Base-by-base conservation (phyloP, 176 grass and related monocot genomes). In the Carex cristatella region DNA sequence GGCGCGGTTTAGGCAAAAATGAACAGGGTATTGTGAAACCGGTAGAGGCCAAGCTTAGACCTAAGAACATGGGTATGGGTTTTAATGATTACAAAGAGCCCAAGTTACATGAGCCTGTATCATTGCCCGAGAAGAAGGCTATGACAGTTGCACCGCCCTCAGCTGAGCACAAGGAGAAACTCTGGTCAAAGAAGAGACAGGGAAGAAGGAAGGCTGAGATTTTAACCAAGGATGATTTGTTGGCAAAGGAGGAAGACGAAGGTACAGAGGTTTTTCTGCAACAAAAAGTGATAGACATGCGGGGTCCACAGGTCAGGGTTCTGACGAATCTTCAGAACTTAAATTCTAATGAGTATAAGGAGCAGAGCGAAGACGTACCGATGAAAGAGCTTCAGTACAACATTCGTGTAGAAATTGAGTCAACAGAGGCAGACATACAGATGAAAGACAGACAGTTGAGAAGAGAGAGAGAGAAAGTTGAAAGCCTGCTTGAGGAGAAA, bases 1-100 rank as follows among this genome's bases (percentile, higher is more conserved):
- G 90, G 3, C 33, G 65, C 53, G 90, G 90, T 40, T 89, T 97
- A 84, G 92, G 92, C 18, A 90, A 92, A 87, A 83, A 97, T 33
- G 76, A 85, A 9, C 92, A 97, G 65, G 94, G 94, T 42, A 92
- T 97, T 76, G 42, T 82, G 27, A 54, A 80, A 5, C 86, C 90
- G 1, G 51, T 97, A 14, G 88, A 89, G 35, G 18, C 55, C 19
- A 54, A 59, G 27, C 8, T 84, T 2, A 81, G 88, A 7, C 90
- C 86, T 31, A 84, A 81, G 79, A 83, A 86, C 62, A 80, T 65
- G 57, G 88, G 92, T 57, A 64, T 97, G 7, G 90, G 94, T 73
- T 71, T 69, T 42, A 91, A 88, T 15, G 69, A 85, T 53, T 83
- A 90, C 69, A 86, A 90, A 79, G 84, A 90, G 77, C 77, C 69